Percentiles rank a stretch among this genome's conserved stretches.
Evolutionary conservation across 2,329 filamentous ascomycete species (phyloP).

Genomic region (Daldinia sp.): DNA sequence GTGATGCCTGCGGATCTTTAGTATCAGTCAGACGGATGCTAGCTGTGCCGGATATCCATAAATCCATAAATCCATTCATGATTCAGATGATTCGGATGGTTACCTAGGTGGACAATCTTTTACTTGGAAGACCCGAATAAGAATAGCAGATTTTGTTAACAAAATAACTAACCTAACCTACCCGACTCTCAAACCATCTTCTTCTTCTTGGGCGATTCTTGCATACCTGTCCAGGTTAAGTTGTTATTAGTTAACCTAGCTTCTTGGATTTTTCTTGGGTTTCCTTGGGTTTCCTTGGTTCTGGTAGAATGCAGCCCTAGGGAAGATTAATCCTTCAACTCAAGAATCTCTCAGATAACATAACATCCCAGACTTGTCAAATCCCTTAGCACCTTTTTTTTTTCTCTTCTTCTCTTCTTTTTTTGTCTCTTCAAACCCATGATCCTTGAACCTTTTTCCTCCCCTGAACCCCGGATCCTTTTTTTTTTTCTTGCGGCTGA

Average conservation of each 20-base stretch:
- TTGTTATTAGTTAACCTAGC: neutral
- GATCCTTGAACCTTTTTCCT: slow-evolving; percentile 14
- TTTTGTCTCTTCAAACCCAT: slow-evolving; percentile 2
- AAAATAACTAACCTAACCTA: neutral
- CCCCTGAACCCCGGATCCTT: slow-evolving; percentile 10
- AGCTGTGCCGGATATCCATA: slow-evolving; percentile 30
- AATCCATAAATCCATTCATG: neutral
- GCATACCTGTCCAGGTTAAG: too few species aligned
- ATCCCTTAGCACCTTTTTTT: slow-evolving; percentile 13
- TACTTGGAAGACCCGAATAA: neutral
- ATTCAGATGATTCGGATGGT: too few species aligned
- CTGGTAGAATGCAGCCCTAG: neutral
- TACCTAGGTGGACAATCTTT: neutral
- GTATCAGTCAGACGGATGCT: slow-evolving; percentile 26
- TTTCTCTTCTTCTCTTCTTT: neutral
- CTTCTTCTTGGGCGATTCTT: too few species aligned
- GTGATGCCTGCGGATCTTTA: slow-evolving; percentile 28
- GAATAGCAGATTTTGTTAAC: neutral
- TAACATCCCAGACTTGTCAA: slow-evolving; percentile 13
- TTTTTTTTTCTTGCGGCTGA: slow-evolving; percentile 38
- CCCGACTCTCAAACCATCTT: too few species aligned
- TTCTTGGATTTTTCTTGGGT: neutral
- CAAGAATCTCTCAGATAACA: slow-evolving; percentile 1
- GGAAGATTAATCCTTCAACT: slow-evolving; percentile 1
- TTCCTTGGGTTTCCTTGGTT: neutral